Percentiles rank a stretch among this genome's conserved stretches.
Evolutionary conservation across 345 rosid genomes (phyloP).

Genomic region (Eutrema yunnanense): DNA sequence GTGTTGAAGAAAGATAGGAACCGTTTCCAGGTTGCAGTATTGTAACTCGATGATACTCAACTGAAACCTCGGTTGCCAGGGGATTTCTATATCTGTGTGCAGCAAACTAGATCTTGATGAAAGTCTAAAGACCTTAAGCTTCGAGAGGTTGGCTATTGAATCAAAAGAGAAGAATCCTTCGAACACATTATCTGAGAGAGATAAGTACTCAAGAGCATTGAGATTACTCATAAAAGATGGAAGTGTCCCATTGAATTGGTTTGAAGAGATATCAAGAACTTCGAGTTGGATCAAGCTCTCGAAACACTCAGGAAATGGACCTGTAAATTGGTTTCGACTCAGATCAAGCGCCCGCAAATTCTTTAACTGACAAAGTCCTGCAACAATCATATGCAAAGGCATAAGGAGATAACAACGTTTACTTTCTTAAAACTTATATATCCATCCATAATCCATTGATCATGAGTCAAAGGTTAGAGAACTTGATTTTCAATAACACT

Average conservation of each 20-base stretch:
- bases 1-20: constrained; percentile 7
- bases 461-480: too few species aligned
- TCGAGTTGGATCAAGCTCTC: not conserved
- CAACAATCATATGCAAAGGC: not conserved
- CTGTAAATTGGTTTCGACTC: not conserved
- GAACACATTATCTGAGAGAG: not conserved
- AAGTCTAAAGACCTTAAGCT: constrained; percentile 17
- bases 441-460: too few species aligned
- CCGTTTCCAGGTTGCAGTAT: not conserved
- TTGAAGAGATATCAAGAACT: constrained; percentile 18
- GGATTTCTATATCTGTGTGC: not conserved
- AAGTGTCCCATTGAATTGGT: not conserved
- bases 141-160: not conserved
- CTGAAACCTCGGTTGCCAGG: not conserved
- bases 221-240: not conserved
- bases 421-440: not conserved
- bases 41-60: not conserved
- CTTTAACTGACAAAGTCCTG: constrained; percentile 5
- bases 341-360: constrained; percentile 7
- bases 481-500: too few species aligned
- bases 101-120: not conserved
- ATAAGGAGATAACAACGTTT: not conserved
- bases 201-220: not conserved
- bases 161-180: not conserved
- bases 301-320: not conserved